A percentile compares a stretch with the other conserved stretches of the same genome.
Conservation (phyloP, 805 yeast genomes). For the Kuraishia piskuri region DNA sequence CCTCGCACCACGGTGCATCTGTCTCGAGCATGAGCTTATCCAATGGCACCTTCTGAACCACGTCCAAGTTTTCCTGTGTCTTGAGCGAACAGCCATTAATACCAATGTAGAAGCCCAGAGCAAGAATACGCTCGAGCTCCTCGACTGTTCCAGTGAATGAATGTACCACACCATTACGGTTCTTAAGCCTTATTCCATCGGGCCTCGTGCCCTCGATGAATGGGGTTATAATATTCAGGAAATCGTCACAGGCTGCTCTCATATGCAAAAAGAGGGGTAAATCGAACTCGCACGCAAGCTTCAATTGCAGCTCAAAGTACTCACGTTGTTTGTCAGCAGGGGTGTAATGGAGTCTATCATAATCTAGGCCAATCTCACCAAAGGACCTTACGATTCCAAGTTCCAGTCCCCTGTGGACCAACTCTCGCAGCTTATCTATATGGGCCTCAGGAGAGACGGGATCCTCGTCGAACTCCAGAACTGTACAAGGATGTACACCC, state of each 20-base stretch:
- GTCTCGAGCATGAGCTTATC: conserved; percentile 76
- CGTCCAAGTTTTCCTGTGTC: conserved; percentile 62
- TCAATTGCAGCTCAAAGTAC: conserved; percentile 69
- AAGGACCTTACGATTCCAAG: conserved; percentile 62
- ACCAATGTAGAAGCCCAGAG: conserved; percentile 62
- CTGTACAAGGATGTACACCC: conserved; percentile 95
- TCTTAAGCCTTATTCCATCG: conserved; percentile 18
- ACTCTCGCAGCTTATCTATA: conserved; percentile 35
- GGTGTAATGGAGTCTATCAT: conserved; percentile 79
- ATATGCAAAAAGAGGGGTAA: conserved; percentile 86
- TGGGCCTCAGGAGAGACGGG: conserved; percentile 25
- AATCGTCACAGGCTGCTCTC: conserved; percentile 81
- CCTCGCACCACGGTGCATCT: conserved; percentile 98
- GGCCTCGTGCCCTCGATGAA: conserved; percentile 38
- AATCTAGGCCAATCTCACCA: conserved; percentile 95
- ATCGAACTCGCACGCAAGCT: conserved; percentile 45
- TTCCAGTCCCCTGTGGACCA: conserved; percentile 39
- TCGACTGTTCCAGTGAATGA: conserved; percentile 80
- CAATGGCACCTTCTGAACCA: conserved; percentile 60
- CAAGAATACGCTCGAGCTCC: conserved; percentile 52
- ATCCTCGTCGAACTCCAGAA: conserved; percentile 37
- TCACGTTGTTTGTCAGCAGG: conserved; percentile 55
- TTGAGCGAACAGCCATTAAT: conserved; percentile 91
- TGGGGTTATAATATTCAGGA: conserved; percentile 53
- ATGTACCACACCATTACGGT: conserved; percentile 75